Evolutionary conservation across 495 filamentous ascomycete genomes (phyloP).

Genomic region (Oidiodendron maius): DNA sequence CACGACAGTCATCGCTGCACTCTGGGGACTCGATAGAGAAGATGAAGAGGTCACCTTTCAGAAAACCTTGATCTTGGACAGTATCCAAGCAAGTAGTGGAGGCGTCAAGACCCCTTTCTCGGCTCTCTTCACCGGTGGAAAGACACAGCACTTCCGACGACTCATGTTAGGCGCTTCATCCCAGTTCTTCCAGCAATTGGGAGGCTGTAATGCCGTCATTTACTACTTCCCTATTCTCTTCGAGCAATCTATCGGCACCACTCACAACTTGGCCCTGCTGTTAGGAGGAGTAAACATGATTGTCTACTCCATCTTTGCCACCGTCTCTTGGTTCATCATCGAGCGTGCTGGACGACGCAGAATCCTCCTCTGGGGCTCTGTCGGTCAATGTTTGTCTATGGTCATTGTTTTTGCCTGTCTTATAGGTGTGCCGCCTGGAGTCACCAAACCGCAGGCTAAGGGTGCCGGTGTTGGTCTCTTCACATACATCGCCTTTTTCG

Average conservation of each 20-base stretch:
- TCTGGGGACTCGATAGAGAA: constrained; percentile 53
- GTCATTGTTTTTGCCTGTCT: constrained; percentile 68
- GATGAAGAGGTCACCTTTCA: constrained; percentile 49
- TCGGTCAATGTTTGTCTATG: constrained; percentile 68
- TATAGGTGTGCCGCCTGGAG: constrained; percentile 48
- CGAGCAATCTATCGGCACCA: constrained; percentile 52
- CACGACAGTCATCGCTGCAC: constrained; percentile 61
- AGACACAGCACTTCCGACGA: constrained; percentile 60
- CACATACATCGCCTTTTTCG: constrained; percentile 73
- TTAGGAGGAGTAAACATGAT: constrained; percentile 77
- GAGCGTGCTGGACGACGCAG: constrained; percentile 69
- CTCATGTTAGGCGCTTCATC: constrained; percentile 54
- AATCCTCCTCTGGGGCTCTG: constrained; percentile 61
- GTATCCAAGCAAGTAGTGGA: constrained; percentile 57
- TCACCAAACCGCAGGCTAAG: constrained; percentile 44
- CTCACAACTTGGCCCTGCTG: constrained; percentile 56
- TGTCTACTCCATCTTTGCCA: constrained; percentile 72
- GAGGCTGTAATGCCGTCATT: constrained; percentile 75
- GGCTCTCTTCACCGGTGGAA: constrained; percentile 54
- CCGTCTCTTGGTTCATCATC: constrained; percentile 75
- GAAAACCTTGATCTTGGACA: constrained; percentile 58
- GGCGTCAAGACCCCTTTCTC: constrained; percentile 47
- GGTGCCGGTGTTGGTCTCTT: constrained; percentile 75
- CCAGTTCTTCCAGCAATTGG: constrained; percentile 76
- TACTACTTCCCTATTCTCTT: constrained; percentile 82